phyloP scores from a whole-genome alignment of 2,329 filamentous ascomycete genomes.

The Neonectria sp. region DNA sequence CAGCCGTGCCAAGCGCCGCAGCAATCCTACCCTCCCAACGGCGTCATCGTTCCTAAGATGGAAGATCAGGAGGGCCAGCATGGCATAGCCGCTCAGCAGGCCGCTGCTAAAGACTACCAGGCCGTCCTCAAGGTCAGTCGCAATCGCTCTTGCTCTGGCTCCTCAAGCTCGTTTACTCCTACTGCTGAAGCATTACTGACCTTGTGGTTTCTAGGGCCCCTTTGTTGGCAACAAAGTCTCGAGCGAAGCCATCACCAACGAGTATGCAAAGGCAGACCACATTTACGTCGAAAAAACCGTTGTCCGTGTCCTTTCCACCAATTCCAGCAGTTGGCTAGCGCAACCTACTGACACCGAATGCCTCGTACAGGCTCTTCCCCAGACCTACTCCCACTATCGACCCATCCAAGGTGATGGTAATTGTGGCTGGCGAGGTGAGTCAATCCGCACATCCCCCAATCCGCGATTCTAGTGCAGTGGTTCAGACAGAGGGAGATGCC shows the following conservation, averaged over 20 bases:
- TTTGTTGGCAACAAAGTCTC: conserved; percentile 84
- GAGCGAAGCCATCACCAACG: conserved; percentile 82
- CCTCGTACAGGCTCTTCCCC: conserved; percentile 76
- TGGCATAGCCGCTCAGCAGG: conserved; percentile 72
- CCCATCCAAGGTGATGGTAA: conserved; percentile 93
- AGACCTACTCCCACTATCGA: conserved; percentile 90
- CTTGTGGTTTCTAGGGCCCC: conserved; percentile 76
- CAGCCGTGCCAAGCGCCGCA: conserved; percentile 33
- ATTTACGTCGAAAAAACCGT: conserved; percentile 89
- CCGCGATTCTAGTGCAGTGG: conserved; percentile 15
- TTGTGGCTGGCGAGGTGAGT: conserved; percentile 96
- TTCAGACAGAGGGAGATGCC: conserved; percentile 23
- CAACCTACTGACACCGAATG: conserved; percentile 33
- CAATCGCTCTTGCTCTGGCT: conserved; percentile 13
- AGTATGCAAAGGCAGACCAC: conserved; percentile 91
- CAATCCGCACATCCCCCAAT: conserved; percentile 33
- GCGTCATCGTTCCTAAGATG: conserved; percentile 48
- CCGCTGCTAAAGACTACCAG: conserved; percentile 71
- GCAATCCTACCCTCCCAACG: conserved; percentile 31
- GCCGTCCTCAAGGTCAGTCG: conserved; percentile 68
- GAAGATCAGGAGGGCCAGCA: conserved; percentile 53
- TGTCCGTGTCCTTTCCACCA: conserved; percentile 66
- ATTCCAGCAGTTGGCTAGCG: conserved; percentile 10
- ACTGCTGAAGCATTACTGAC: conserved; percentile 29
- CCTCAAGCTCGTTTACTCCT: conserved; percentile 22